Evolutionary conservation across 2,329 filamentous ascomycete species (phyloP), one percentile per base, ranked within the genome.

Genomic region (Sarocladium brachiariae): DNA sequence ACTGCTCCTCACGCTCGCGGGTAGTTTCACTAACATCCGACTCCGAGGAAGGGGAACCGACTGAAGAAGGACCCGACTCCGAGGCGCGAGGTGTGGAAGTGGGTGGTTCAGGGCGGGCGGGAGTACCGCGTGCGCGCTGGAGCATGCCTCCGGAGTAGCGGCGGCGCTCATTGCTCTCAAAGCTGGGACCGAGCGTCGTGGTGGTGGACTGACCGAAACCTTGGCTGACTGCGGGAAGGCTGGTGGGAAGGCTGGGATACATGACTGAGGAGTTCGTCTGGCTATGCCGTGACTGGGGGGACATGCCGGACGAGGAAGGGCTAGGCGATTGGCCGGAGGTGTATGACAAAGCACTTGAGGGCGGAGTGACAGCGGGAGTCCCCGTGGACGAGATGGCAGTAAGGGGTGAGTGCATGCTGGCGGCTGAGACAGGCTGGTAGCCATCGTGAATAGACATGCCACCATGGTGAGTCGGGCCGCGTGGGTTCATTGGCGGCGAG

Each of bases 301-400:
- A 87, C 64, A 89, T 76, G 63, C 77, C 84, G 52, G 84, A 78
- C 43, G 79, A 81, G n/a, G 85, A 88, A 24, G 84, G 81, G 56
- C 75, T 78, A 2, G 87, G 87, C 6, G 87, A 91, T 64, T 90
- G 86, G 45, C 84, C 83, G 10, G 87, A 89, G 34, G 81, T 83
- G 69, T 90, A 90, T 1, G 87, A 90, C 62, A 89, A 76, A 51
- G 82, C 78, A 64, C 83, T 88, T 10, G 84, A 87, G 0, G 86
- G 84, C 7, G 87, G 87, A 2, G 87, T 91, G 55, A 89, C 76
- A 9, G 86, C 86, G 9, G 87, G 86, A 13, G 87, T 91, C 54
- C 87, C 84, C 35, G 78, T 77, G 19, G 80, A 82, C 35, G 78
- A 78, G 43, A 80, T 70, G 14, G 74, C 75, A 25, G 74, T 78